phyloP scores from a whole-genome alignment of 495 filamentous ascomycete genomes.

The Neurospora sp. region DNA sequence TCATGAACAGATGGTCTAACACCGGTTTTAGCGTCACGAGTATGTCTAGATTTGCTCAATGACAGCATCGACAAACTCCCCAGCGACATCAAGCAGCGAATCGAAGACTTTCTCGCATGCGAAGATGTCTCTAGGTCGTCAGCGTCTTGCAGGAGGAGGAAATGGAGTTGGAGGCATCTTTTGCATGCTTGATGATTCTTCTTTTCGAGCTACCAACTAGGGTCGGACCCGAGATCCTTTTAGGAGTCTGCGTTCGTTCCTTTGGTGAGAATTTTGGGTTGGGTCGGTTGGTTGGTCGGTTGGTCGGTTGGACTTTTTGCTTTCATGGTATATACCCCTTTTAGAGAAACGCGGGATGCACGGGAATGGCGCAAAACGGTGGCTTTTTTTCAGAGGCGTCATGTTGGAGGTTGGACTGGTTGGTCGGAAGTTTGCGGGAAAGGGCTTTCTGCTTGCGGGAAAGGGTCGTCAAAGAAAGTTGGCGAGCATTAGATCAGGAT shows the following conservation, averaged over 20 bases:
- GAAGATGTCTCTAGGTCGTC: neutral
- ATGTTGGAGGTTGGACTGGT: neutral
- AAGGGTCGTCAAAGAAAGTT: neutral
- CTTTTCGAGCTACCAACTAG: neutral
- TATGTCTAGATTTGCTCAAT: slow-evolving; percentile 33
- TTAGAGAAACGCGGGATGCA: neutral
- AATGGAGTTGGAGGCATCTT: neutral
- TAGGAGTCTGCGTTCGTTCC: neutral
- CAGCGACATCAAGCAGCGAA: slow-evolving; percentile 18
- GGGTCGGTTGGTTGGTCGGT: neutral
- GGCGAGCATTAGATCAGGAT: neutral
- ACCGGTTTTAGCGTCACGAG: slow-evolving; percentile 24
- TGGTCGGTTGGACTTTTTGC: neutral
- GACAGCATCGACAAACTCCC: slow-evolving; percentile 33
- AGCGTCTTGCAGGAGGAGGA: neutral
- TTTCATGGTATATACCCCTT: neutral
- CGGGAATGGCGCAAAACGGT: neutral
- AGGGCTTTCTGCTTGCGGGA: neutral
- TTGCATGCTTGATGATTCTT: neutral
- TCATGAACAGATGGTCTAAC: neutral
- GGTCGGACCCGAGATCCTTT: neutral
- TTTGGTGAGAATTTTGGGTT: neutral
- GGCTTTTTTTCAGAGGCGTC: neutral
- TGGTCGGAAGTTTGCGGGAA: neutral
- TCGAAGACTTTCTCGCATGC: slow-evolving; percentile 15